Conservation (phyloP, 1,284 basidiomycete genomes). For the Ceratobasidium sp. region DNA sequence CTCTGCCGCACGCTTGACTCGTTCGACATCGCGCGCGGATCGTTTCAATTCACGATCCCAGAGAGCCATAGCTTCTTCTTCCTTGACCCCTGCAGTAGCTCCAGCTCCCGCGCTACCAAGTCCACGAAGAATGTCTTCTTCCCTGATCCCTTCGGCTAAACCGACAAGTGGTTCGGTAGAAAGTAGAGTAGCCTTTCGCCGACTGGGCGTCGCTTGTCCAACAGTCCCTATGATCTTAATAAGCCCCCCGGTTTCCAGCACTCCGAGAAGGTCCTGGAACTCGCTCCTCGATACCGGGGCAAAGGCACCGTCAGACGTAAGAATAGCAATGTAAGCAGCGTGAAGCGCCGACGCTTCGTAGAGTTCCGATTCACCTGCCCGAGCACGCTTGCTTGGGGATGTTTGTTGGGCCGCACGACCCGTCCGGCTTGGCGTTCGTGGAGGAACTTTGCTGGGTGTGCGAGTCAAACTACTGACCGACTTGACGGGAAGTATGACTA, state of each 20-base stretch:
- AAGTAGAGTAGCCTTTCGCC: constrained; percentile 17
- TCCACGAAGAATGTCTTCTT: constrained; percentile 46
- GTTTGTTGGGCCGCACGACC: constrained; percentile 45
- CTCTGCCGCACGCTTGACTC: constrained; percentile 30
- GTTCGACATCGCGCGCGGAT: constrained; percentile 59
- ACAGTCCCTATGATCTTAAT: constrained; percentile 53
- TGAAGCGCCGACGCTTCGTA: constrained; percentile 58
- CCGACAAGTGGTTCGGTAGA: constrained; percentile 39
- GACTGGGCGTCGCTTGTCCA: constrained; percentile 33
- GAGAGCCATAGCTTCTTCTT: constrained; percentile 70
- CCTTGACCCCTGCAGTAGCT: constrained; percentile 57
- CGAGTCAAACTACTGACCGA: constrained; percentile 15
- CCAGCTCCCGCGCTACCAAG: constrained; percentile 49
- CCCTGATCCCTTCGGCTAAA: constrained; percentile 42
- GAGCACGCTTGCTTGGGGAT: constrained; percentile 23
- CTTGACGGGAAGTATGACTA: constrained; percentile 53
- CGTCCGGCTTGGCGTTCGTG: constrained; percentile 51
- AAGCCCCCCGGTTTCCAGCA: constrained; percentile 74
- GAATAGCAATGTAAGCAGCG: constrained; percentile 64
- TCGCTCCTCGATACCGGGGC: constrained; percentile 72
- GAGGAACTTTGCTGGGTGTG: constrained; percentile 47
- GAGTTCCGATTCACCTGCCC: constrained; percentile 49
- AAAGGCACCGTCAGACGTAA: constrained; percentile 58
- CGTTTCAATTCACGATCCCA: constrained; percentile 68
- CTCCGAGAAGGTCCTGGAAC: constrained; percentile 69